These are phyloP conservation scores for Nothophaeocryptopus gaeumannii DNA, from an alignment of 2,329 filamentous ascomycete genomes.

Conservation along the genomic window DNA sequence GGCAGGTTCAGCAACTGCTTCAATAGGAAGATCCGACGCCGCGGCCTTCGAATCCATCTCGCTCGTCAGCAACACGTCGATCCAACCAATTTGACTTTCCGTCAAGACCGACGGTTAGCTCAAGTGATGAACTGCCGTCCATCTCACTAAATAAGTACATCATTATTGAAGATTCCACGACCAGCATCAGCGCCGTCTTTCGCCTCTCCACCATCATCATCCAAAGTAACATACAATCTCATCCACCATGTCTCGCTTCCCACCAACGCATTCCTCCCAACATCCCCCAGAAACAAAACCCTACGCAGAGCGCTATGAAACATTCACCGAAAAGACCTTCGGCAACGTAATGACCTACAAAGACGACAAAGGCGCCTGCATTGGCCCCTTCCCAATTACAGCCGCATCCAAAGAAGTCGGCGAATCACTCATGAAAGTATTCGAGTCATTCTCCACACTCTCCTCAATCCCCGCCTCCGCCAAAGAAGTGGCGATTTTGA, in stretches of 20 bases:
- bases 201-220: too few relatives aligned
- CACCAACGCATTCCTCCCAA: constrained; percentile 9
- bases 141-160: too few relatives aligned
- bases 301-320: constrained; percentile 6
- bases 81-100: too few relatives aligned
- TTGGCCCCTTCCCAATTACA: constrained; percentile 24
- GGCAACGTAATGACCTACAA: constrained; percentile 12
- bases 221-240: neutral
- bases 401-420: constrained; percentile 17
- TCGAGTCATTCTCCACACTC: constrained; percentile 6
- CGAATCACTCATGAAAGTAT: neutral
- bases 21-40: too few relatives aligned
- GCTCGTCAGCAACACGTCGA: too few relatives aligned
- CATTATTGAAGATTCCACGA: too few relatives aligned
- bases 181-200: too few relatives aligned
- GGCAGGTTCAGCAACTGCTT: constrained; percentile 15
- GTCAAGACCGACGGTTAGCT: too few relatives aligned
- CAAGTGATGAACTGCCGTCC: too few relatives aligned
- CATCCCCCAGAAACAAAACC: constrained; percentile 5
- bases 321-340: constrained; percentile 1
- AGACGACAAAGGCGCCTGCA: constrained; percentile 9
- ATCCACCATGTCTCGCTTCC: constrained; percentile 8
- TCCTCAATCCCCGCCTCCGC: constrained; percentile 20
- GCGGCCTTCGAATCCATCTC: too few relatives aligned
- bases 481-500: constrained; percentile 25